Conservation (phyloP, 345 rosid genomes). For the Triadica sebifera region DNA sequence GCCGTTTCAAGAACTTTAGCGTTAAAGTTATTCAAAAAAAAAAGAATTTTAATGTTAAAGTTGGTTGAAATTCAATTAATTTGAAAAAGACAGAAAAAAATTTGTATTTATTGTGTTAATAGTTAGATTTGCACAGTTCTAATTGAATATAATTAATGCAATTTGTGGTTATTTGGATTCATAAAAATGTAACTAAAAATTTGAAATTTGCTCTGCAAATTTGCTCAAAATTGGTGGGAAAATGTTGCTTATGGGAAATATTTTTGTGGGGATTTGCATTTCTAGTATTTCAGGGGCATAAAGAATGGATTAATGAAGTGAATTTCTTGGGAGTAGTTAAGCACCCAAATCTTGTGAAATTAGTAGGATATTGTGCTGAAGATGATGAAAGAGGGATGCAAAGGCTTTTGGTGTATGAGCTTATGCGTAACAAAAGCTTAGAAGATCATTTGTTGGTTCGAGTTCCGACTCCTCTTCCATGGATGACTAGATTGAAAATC, state of each 20-base stretch:
- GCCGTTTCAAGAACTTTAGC: too few species aligned
- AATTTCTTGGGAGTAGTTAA: constrained; percentile 84
- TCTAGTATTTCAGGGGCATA: constrained; percentile 94
- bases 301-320: constrained; percentile 97
- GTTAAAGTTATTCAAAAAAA: too few species aligned
- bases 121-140: neutral
- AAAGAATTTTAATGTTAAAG: too few species aligned
- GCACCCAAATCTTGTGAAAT: constrained; percentile 89
- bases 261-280: constrained; percentile 35
- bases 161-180: neutral
- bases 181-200: neutral
- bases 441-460: constrained; percentile 79
- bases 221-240: neutral
- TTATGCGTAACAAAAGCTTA: constrained; percentile 83
- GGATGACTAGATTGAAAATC: constrained; percentile 71
- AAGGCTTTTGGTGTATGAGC: constrained; percentile 79
- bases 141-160: neutral
- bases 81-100: neutral
- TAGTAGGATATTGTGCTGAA: constrained; percentile 90
- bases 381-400: constrained; percentile 96
- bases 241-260: constrained; percentile 24
- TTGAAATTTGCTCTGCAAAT: neutral
- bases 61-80: too few species aligned
- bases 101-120: neutral
- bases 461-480: constrained; percentile 47